Conservation (phyloP, 495 filamentous ascomycete species). For the Astrothelium subdiscretum region DNA sequence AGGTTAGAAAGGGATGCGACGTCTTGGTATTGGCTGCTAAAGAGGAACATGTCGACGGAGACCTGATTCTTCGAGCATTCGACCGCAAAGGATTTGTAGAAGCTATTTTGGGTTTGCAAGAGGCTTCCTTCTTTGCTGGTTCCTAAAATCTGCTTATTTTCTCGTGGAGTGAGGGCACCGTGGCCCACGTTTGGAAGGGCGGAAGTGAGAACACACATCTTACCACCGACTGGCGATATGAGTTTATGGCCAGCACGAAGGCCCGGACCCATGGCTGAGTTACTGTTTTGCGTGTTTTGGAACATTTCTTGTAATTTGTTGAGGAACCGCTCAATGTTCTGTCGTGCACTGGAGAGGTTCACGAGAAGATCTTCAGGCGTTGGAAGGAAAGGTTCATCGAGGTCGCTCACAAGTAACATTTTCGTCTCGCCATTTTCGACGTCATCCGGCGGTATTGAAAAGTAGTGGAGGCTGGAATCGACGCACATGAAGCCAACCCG, state of each 20-base stretch:
- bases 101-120: conserved; percentile 82
- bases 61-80: conserved; percentile 98
- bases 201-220: conserved; percentile 81
- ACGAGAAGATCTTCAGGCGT: conserved; percentile 89
- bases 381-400: conserved; percentile 94
- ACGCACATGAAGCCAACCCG: conserved; percentile 91
- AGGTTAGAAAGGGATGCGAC: conserved; percentile 91
- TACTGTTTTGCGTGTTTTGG: conserved; percentile 75
- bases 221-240: conserved; percentile 85
- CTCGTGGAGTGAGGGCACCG: conserved; percentile 84
- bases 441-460: conserved; percentile 78
- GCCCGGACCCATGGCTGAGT: conserved; percentile 86
- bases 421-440: conserved; percentile 69
- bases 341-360: conserved; percentile 75
- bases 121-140: conserved; percentile 82
- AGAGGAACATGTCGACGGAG: conserved; percentile 98
- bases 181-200: conserved; percentile 83
- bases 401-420: conserved; percentile 91
- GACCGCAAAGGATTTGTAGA: conserved; percentile 98
- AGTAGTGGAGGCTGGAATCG: conserved; percentile 91
- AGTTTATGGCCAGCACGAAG: conserved; percentile 88
- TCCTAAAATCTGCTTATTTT: conserved; percentile 93
- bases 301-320: conserved; percentile 93
- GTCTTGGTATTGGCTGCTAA: conserved; percentile 93
- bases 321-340: conserved; percentile 84